Evolutionary conservation across 306 rosid genomes (phyloP).

Genomic region (Glycine soja): DNA sequence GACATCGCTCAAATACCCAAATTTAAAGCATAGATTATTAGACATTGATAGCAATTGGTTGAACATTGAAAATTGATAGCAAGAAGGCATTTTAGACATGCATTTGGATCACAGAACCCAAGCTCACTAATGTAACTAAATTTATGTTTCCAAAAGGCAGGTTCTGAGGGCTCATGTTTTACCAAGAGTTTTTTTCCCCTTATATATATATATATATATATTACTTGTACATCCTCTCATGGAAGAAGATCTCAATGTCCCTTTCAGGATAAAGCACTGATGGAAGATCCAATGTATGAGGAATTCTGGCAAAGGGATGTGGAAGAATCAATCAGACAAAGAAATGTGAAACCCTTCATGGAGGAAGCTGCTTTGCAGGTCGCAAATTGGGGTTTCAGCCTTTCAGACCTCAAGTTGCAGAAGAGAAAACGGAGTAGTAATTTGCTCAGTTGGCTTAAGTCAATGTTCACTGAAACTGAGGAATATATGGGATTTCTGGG

Average conservation of each 20-base stretch:
- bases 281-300: constrained; percentile 93
- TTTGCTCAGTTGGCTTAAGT: constrained; percentile 75
- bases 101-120: constrained; percentile 2
- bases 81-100: constrained; percentile 28
- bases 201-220: too few relatives aligned
- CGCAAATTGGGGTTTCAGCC: constrained; percentile 96
- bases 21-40: constrained; percentile 7
- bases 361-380: constrained; percentile 94
- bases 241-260: constrained; percentile 35
- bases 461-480: constrained; percentile 58
- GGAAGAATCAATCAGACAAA: constrained; percentile 95
- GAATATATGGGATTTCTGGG: constrained; percentile 91
- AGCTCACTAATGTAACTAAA: neutral
- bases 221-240: constrained; percentile 19
- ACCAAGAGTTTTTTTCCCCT: constrained; percentile 2
- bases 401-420: constrained; percentile 87
- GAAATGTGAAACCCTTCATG: constrained; percentile 73
- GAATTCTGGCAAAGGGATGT: constrained; percentile 98
- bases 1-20: neutral
- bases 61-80: constrained; percentile 6
- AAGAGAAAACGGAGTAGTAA: constrained; percentile 63
- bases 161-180: constrained; percentile 23
- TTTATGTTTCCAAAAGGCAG: constrained; percentile 30
- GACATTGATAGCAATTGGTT: constrained; percentile 18
- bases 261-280: constrained; percentile 84